phyloP scores from a whole-genome alignment of 148 eudicot genomes.

The Persicaria tinctoria region DNA sequence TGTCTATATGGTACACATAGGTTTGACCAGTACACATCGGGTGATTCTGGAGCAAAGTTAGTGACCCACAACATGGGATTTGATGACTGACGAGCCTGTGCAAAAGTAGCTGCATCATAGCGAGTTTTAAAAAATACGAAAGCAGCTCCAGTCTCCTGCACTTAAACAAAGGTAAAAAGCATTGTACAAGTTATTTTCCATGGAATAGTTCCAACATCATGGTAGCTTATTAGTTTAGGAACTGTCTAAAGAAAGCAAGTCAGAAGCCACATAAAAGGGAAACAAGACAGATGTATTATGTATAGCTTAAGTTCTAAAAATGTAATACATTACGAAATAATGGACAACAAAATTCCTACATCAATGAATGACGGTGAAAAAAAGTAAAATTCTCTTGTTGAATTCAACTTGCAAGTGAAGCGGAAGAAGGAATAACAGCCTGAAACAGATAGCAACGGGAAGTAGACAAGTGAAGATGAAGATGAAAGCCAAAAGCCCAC shows the following conservation, averaged over 20 bases:
- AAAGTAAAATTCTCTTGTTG: background rate
- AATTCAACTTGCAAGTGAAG: background rate
- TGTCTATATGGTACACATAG: conserved; percentile 66
- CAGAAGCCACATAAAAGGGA: background rate
- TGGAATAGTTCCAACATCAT: background rate
- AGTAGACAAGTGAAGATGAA: background rate
- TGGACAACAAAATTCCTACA: background rate
- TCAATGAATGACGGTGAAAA: background rate
- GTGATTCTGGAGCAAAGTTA: conserved; percentile 72
- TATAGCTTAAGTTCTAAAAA: background rate
- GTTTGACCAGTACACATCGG: conserved; percentile 76
- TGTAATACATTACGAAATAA: background rate
- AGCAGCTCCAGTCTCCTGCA: conserved; percentile 86
- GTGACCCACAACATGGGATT: conserved; percentile 96
- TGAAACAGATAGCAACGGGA: too few species aligned
- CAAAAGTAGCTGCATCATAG: conserved; percentile 75
- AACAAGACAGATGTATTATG: background rate
- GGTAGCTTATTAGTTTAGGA: background rate
- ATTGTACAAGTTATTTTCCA: background rate
- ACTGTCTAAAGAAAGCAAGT: too few species aligned
- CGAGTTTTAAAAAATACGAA: conserved; percentile 87
- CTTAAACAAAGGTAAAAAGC: conserved; percentile 7
- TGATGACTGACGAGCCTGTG: conserved; percentile 58
- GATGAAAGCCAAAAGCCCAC: background rate
- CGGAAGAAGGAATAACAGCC: background rate